These are phyloP conservation scores for Paraurostyla sp. DNA, from an alignment of 73 alveolate species.

Conservation along the genomic window DNA sequence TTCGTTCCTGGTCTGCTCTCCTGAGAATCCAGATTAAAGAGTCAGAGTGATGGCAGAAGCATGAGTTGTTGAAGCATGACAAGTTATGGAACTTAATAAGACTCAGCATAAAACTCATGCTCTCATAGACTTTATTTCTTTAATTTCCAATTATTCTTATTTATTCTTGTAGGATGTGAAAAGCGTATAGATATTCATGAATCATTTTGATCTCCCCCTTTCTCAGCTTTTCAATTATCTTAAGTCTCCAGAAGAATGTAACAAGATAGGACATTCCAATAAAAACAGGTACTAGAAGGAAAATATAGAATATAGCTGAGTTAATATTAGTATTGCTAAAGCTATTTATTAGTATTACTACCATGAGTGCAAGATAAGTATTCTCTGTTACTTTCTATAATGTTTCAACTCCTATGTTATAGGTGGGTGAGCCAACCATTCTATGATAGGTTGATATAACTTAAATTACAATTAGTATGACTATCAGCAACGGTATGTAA, in stretches of 20 bases:
- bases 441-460: background rate
- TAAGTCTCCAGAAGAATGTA: background rate
- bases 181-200: background rate
- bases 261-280: background rate
- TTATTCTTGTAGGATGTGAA: background rate
- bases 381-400: background rate
- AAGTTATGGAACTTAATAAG: slow-evolving; percentile 5
- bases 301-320: background rate
- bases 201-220: background rate
- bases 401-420: background rate
- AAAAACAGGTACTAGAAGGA: background rate
- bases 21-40: slow-evolving; percentile 17
- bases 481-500: background rate
- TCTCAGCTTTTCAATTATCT: background rate
- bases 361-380: background rate
- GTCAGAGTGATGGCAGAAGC: slow-evolving; percentile 37
- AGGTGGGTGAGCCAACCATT: background rate
- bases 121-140: background rate
- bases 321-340: background rate
- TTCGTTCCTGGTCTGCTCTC: background rate
- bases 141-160: background rate
- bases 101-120: slow-evolving; percentile 21
- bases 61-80: background rate
- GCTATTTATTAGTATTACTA: slow-evolving; percentile 1
- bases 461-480: background rate